Base-by-base conservation (phyloP, 1,284 basidiomycete species). In the Pseudozyma thailandica region DNA sequence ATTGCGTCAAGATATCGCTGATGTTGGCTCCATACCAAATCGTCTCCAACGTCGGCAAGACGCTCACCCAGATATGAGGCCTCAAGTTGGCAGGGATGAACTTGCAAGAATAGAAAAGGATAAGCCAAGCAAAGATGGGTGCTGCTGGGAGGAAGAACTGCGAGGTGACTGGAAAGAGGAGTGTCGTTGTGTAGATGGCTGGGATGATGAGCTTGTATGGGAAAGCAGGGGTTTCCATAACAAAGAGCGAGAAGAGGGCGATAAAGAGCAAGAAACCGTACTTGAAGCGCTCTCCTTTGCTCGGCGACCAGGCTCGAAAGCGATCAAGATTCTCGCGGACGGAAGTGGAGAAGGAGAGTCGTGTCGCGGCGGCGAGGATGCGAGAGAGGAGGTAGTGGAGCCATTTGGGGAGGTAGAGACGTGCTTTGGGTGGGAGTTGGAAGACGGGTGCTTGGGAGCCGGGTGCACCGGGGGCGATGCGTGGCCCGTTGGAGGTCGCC, bases 1-100 rank as follows among this genome's bases (percentile, higher is more conserved):
- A 93, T 18, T 93, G 88, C 3, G 94, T 98, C 65, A 98, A 89
- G 80, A 98, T 91, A 84, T 97, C 94, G 31, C 92, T 94, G 66
- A 98, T 94, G 85, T 97, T 98, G 49, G 93, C 94, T 10, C 95
- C 95, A 83, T 96, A 98, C 27, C 96, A 87, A 28, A 96, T 92
- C 9, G 91, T 90, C 83, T 98, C 95, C 54, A 98, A 88, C 0
- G 94, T 95, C 0, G 95, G 95, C 3, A 98, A 88, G 25, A 98
- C 87, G 10, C 92, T 90, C 55, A 98, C 94, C 75, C 92, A 94
- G 51, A 97, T 92, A 20, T 86, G 85, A 0, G 94, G 94, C 2
- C 94, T 86, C 79, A 88, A 89, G 4, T 84, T 72, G 10, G 87
- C 86, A 0, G 93, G 91, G 62, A 96, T 92, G 85, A 92, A 96